phyloP scores from a whole-genome alignment of 2,329 filamentous ascomycete genomes.

The Cytospora leucostoma region DNA sequence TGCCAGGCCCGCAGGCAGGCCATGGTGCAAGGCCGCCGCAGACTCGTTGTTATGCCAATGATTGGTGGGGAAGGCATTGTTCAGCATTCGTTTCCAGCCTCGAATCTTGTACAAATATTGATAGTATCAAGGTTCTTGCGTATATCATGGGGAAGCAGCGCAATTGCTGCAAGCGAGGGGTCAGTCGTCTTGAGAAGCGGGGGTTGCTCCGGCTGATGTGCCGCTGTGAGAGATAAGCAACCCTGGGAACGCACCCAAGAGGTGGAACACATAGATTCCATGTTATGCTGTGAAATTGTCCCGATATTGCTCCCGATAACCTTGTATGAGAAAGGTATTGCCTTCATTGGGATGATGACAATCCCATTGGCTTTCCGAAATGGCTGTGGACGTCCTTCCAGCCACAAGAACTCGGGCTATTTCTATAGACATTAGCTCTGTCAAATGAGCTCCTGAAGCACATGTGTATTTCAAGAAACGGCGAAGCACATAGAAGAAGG shows the following conservation, averaged over 20 bases:
- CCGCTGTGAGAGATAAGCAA: background rate
- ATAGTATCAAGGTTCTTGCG: too few species aligned
- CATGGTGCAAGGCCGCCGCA: background rate
- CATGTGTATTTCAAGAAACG: too few species aligned
- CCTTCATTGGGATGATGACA: too few species aligned
- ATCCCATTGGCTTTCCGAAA: too few species aligned
- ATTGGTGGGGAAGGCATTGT: background rate
- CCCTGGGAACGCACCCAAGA: background rate
- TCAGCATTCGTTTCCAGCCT: conserved; percentile 15
- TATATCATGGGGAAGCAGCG: background rate
- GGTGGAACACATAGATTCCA: background rate
- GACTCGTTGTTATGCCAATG: background rate
- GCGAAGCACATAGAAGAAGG: too few species aligned
- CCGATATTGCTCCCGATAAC: too few species aligned
- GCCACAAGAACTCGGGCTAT: too few species aligned
- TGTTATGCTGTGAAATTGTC: background rate
- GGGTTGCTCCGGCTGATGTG: background rate
- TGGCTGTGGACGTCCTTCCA: too few species aligned
- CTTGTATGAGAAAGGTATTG: too few species aligned
- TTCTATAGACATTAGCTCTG: too few species aligned
- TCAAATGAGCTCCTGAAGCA: too few species aligned
- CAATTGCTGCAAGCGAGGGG: background rate
- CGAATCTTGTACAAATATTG: conserved; percentile 12
- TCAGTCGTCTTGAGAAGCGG: background rate
- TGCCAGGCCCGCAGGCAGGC: background rate